These are phyloP conservation scores for Cytospora mali DNA, from an alignment of 2,329 filamentous ascomycete species.

Conservation along the genomic window DNA sequence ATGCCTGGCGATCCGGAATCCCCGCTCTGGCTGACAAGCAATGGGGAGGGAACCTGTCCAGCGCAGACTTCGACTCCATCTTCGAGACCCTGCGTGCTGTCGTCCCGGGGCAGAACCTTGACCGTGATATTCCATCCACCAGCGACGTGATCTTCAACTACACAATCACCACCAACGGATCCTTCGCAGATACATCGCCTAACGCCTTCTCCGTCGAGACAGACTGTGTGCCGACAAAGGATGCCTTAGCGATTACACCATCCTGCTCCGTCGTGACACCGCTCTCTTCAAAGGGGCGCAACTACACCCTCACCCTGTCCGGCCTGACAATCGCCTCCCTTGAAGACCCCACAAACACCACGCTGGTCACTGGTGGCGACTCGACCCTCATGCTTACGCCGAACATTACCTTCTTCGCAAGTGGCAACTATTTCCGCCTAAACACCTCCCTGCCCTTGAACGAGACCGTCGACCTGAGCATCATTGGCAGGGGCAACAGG, in stretches of 20 bases:
- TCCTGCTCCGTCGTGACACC: slow-evolving; percentile 50
- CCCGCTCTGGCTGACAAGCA: slow-evolving; percentile 55
- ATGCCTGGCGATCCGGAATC: slow-evolving; percentile 52
- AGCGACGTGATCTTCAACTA: slow-evolving; percentile 42
- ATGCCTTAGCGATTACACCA: slow-evolving; percentile 37
- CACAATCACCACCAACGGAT: slow-evolving; percentile 32
- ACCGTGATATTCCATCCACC: slow-evolving; percentile 43
- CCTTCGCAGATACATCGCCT: slow-evolving; percentile 41
- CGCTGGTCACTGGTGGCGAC: slow-evolving; percentile 46
- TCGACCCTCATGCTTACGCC: slow-evolving; percentile 47
- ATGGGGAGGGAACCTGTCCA: slow-evolving; percentile 52
- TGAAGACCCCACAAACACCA: slow-evolving; percentile 39
- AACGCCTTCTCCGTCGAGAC: slow-evolving; percentile 46
- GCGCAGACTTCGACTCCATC: slow-evolving; percentile 41
- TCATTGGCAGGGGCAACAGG: slow-evolving; percentile 37
- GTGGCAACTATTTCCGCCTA: slow-evolving; percentile 41
- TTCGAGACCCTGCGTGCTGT: slow-evolving; percentile 44
- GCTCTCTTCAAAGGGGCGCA: slow-evolving; percentile 55
- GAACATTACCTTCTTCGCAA: slow-evolving; percentile 40
- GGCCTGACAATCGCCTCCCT: slow-evolving; percentile 39
- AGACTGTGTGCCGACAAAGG: slow-evolving; percentile 38
- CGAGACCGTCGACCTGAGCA: slow-evolving; percentile 36
- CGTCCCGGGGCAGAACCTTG: slow-evolving; percentile 53
- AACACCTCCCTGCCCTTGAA: slow-evolving; percentile 39
- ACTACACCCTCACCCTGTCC: slow-evolving; percentile 56